These are phyloP conservation scores for Hypoxylon perforatum DNA, from an alignment of 495 filamentous ascomycete genomes.

Conservation along the genomic window DNA sequence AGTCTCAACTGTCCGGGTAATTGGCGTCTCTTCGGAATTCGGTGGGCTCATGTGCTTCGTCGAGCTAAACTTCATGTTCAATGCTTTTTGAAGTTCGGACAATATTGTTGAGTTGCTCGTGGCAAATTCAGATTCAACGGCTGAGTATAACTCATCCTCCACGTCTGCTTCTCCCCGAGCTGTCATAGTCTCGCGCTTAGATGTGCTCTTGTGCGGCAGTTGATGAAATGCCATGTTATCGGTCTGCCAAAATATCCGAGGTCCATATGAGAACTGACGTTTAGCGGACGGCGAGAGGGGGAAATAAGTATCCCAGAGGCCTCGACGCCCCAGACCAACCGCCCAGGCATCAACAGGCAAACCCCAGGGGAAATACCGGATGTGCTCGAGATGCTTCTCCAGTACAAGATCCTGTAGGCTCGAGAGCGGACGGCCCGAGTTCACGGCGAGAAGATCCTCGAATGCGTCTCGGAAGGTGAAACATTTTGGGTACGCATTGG, in stretches of 20 bases:
- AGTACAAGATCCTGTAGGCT: conserved; percentile 8
- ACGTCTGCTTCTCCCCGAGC: conserved; percentile 12
- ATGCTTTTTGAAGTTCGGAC: background rate
- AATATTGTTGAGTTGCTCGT: background rate
- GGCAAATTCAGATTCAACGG: conserved; percentile 20
- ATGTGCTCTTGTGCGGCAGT: background rate
- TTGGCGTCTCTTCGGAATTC: conserved; percentile 9
- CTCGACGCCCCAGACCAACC: conserved; percentile 8
- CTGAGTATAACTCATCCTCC: conserved; percentile 30
- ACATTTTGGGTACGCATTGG: conserved; percentile 25
- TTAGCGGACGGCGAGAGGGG: conserved; percentile 14
- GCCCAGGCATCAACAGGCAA: conserved; percentile 34
- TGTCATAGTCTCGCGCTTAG: conserved; percentile 8
- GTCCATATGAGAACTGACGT: conserved; percentile 17
- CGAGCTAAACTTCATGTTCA: background rate
- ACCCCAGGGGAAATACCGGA: conserved; percentile 16
- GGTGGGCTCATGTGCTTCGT: background rate
- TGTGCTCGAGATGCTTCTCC: conserved; percentile 22
- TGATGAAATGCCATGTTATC: conserved; percentile 11
- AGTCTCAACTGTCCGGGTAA: conserved; percentile 25
- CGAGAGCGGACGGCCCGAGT: conserved; percentile 38
- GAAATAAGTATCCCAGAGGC: conserved; percentile 43
- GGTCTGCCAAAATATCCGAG: background rate
- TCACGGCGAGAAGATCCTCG: conserved; percentile 52
- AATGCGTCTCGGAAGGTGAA: conserved; percentile 56